These are phyloP conservation scores for Dictyostelium purpureum DNA, from an alignment of 78 protist genomes.

Conservation along the genomic window DNA sequence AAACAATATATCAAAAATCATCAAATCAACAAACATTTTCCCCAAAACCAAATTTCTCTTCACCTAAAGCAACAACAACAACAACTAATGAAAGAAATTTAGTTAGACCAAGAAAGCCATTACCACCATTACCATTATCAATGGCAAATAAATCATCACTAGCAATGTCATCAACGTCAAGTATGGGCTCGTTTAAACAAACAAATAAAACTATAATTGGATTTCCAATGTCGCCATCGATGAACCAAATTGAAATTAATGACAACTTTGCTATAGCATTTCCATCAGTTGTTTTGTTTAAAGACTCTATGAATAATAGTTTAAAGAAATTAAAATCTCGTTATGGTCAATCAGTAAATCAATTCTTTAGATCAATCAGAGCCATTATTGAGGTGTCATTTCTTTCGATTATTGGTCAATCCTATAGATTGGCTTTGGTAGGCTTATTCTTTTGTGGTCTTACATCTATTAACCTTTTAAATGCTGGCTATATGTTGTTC, in stretches of 20 bases:
- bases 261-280: slow-evolving; percentile 22
- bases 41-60: not conserved
- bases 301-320: not conserved
- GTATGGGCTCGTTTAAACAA: not conserved
- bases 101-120: slow-evolving; percentile 17
- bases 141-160: not conserved
- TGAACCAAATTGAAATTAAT: slow-evolving; percentile 1
- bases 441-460: slow-evolving; percentile 74
- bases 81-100: not conserved
- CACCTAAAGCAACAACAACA: not conserved
- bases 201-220: not conserved
- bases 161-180: not conserved
- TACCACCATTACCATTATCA: slow-evolving; percentile 7
- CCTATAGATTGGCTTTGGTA: slow-evolving; percentile 50
- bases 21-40: not conserved
- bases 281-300: not conserved
- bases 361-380: not conserved
- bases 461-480: slow-evolving; percentile 5
- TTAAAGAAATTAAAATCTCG: not conserved
- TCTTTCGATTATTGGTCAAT: slow-evolving; percentile 28
- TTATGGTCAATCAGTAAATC: not conserved
- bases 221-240: not conserved
- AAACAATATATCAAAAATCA: not conserved
- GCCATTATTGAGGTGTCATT: not conserved
- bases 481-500: slow-evolving; percentile 74